Evolutionary conservation across 2,329 filamentous ascomycete species (phyloP).

Genomic region (Ophiostoma perfectum): DNA sequence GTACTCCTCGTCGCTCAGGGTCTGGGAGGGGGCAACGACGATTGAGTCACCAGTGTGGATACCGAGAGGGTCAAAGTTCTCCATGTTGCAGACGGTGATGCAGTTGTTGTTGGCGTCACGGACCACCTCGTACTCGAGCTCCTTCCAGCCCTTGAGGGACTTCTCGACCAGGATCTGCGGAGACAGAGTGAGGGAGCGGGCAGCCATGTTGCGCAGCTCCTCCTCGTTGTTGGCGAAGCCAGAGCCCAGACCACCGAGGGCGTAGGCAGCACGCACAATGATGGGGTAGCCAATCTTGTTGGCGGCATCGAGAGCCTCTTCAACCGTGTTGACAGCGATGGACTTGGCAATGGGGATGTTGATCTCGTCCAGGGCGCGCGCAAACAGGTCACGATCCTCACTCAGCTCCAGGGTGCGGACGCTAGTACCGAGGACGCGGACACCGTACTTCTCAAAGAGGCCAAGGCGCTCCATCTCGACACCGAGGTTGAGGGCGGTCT

Average conservation of each 20-base stretch:
- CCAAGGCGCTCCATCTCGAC: slow-evolving; percentile 96
- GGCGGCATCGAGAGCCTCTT: slow-evolving; percentile 83
- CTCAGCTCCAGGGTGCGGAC: slow-evolving; percentile 90
- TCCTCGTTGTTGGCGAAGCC: slow-evolving; percentile 87
- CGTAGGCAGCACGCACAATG: slow-evolving; percentile 94
- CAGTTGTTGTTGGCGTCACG: slow-evolving; percentile 95
- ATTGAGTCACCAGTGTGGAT: slow-evolving; percentile 98
- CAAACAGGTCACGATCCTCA: slow-evolving; percentile 93
- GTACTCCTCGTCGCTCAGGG: slow-evolving; percentile 94
- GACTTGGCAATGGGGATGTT: slow-evolving; percentile 96
- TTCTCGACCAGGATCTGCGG: slow-evolving; percentile 95
- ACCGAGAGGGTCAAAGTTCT: slow-evolving; percentile 97
- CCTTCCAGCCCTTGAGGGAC: slow-evolving; percentile 99
- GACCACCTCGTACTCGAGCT: slow-evolving; percentile 98
- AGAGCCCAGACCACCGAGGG: slow-evolving; percentile 87
- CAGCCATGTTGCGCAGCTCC: slow-evolving; percentile 83
- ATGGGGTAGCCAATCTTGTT: slow-evolving; percentile 92
- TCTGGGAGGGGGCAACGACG: slow-evolving; percentile 95
- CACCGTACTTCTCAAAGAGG: slow-evolving; percentile 89
- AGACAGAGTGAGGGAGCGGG: slow-evolving; percentile 86
- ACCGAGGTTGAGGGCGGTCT: slow-evolving; percentile 93
- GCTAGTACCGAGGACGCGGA: slow-evolving; percentile 92
- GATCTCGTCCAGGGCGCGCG: slow-evolving; percentile 93
- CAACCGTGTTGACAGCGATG: slow-evolving; percentile 83
- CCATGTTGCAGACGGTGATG: slow-evolving; percentile 99